phyloP scores from a whole-genome alignment of 306 rosid species.

The Bauhinia variegata region DNA sequence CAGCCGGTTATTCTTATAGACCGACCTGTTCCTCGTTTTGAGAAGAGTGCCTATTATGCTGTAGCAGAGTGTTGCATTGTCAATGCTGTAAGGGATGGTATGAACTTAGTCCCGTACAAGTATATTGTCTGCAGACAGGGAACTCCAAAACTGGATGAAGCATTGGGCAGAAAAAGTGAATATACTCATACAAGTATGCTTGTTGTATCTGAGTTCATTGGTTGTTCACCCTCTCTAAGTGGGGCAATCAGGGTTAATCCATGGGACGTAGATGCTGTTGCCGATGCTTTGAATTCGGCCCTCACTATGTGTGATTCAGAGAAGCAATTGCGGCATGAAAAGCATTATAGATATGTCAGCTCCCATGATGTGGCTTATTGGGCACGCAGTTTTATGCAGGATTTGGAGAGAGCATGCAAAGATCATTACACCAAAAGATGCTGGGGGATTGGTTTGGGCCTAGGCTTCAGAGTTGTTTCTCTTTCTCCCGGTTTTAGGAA shows the following conservation, averaged over 20 bases:
- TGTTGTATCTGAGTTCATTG: conserved; percentile 89
- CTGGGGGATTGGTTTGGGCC: conserved; percentile 81
- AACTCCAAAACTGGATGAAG: conserved; percentile 56
- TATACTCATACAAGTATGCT: conserved; percentile 70
- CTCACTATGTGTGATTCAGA: conserved; percentile 63
- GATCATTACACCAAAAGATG: conserved; percentile 78
- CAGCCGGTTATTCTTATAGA: conserved; percentile 74
- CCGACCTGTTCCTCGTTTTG: conserved; percentile 71
- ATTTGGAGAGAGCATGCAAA: conserved; percentile 79
- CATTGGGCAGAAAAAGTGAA: conserved; percentile 51
- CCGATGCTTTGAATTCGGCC: conserved; percentile 73
- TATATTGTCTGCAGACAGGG: conserved; percentile 81
- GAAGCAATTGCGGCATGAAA: conserved; percentile 79
- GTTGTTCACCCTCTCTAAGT: conserved; percentile 89
- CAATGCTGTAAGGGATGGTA: conserved; percentile 86
- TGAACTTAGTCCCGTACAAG: conserved; percentile 88
- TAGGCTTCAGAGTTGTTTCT: conserved; percentile 78
- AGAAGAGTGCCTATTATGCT: conserved; percentile 83
- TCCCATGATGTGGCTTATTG: conserved; percentile 88
- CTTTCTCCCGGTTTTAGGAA: conserved; percentile 69
- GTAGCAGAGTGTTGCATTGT: conserved; percentile 87
- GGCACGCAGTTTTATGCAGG: conserved; percentile 83
- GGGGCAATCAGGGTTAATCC: conserved; percentile 95
- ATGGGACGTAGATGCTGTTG: conserved; percentile 80
- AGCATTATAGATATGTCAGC: conserved; percentile 75